Percentiles rank a stretch among this genome's conserved stretches.
Evolutionary conservation across 805 yeast genomes (phyloP).

Genomic region (Schwanniomyces vanrijiae): DNA sequence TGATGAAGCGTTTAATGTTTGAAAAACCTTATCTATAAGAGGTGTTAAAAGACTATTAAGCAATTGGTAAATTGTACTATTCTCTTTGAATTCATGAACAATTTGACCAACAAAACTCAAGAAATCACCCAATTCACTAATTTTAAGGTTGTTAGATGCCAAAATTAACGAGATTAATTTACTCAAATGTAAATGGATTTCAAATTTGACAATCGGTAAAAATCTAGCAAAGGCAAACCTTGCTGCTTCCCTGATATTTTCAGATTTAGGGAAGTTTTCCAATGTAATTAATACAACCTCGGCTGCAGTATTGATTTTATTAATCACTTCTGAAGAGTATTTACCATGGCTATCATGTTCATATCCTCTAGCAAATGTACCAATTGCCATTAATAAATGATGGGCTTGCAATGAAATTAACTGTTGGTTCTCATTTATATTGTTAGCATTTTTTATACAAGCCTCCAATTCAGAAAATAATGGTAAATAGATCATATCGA

Average conservation of each 20-base stretch:
- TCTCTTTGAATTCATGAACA: slow-evolving; percentile 69
- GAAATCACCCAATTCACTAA: slow-evolving; percentile 75
- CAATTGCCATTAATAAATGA: slow-evolving; percentile 84
- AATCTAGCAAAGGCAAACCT: slow-evolving; percentile 86
- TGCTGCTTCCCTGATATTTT: slow-evolving; percentile 77
- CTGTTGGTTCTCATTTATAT: slow-evolving; percentile 34
- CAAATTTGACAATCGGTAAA: slow-evolving; percentile 65
- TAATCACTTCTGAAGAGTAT: slow-evolving; percentile 38
- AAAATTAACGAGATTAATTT: slow-evolving; percentile 67
- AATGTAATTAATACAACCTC: slow-evolving; percentile 83
- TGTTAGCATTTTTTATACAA: slow-evolving; percentile 44
- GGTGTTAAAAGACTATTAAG: slow-evolving; percentile 74
- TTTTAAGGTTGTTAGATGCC: slow-evolving; percentile 53
- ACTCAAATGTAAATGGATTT: slow-evolving; percentile 50
- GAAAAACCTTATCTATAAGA: slow-evolving; percentile 63
- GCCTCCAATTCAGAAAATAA: slow-evolving; percentile 69
- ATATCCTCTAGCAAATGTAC: slow-evolving; percentile 85
- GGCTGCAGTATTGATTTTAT: slow-evolving; percentile 60
- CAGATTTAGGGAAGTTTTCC: slow-evolving; percentile 67
- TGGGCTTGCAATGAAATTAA: slow-evolving; percentile 70
- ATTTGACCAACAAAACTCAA: slow-evolving; percentile 86
- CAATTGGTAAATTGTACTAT: slow-evolving; percentile 68
- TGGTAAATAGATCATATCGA: slow-evolving; percentile 73
- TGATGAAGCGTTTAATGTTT: slow-evolving; percentile 39
- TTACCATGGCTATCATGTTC: slow-evolving; percentile 48